A percentile compares a stretch with the other conserved stretches of the same genome.
phyloP scores from a whole-genome alignment of 2,329 filamentous ascomycete genomes.

The Sporothrix curviconia region DNA sequence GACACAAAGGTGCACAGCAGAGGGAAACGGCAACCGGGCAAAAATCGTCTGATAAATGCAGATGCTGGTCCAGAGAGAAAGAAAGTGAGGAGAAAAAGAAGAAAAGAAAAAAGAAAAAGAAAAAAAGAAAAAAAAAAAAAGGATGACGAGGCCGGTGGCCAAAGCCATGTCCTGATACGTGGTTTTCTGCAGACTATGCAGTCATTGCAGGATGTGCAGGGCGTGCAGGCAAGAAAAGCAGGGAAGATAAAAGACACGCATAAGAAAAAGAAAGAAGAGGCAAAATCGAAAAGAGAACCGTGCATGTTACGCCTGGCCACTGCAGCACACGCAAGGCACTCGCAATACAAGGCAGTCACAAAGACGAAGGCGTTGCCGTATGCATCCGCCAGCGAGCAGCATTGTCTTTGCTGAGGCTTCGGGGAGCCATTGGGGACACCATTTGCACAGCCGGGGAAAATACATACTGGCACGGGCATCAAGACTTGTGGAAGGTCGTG shows the following conservation, averaged over 20 bases:
- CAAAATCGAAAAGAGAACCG: neutral
- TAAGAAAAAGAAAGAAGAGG: neutral
- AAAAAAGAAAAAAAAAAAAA: neutral
- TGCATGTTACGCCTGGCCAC: neutral
- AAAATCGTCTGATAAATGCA: slow-evolving; percentile 14
- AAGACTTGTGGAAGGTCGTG: neutral
- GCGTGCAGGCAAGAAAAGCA: neutral
- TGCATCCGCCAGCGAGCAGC: no score
- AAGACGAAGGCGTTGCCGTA: neutral
- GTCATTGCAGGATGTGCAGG: slow-evolving; percentile 4
- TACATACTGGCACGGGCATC: no score
- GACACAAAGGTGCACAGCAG: neutral
- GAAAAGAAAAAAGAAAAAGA: no score
- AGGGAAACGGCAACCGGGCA: neutral
- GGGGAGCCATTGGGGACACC: no score
- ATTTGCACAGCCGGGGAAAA: no score
- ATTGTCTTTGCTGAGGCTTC: no score
- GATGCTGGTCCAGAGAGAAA: neutral
- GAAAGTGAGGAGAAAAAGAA: no score
- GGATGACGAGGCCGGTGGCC: slow-evolving; percentile 8
- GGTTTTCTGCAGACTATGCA: no score
- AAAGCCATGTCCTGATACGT: slow-evolving; percentile 7
- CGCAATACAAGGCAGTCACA: no score
- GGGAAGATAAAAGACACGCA: neutral
- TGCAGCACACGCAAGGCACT: neutral